Evolutionary conservation across 2,329 filamentous ascomycete genomes (phyloP), one percentile per base, ranked within the genome.

Genomic region (Arthroderma sp.): DNA sequence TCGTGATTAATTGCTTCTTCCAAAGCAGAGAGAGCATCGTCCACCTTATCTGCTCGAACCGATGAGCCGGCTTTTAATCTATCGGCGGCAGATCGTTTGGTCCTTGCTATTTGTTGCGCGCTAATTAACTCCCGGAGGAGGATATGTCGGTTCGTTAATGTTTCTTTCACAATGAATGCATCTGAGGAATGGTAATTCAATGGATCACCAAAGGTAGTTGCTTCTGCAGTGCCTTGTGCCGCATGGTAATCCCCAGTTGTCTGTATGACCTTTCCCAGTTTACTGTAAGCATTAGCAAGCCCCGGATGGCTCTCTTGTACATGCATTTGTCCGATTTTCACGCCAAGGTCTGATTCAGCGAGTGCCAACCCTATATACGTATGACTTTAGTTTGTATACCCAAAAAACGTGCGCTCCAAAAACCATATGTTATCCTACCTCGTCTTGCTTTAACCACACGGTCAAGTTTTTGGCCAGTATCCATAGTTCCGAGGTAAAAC

Each of bases 91-190:
- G 81, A 79, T 34, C 91, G 77, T 63, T 87, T 91, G 64, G 78
- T 85, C 50, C 84, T 80, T 1, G 88, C 87, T 22, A 72, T 73
- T 60, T 94, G 84, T 61, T 96, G 88, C 1, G 91, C 88, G 64
- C 95, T 86, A 28, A 94, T 68, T 48, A 96, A 80, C 58, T 98
- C 91, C 48, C 91, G 86, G 37, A 94, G 82, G 15, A 98, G 75
- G 50, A 98, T 94, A 66, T 98, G 91, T 8, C 91, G 84, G 68
- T 98, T 98, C 3, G 91, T 98, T 51, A 98, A 75, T 7, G 88
- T 94, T 62, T 98, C 91, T 65, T 98, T 98, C 53, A 96, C 91
- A 55, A 96, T 94, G 60, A 95, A 94, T 38, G 91, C 86, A 63
- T 98, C 91, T 46, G 86, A 82, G 38, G 87, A 94, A 66, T 96